These are phyloP conservation scores for Neospermospora avenae DNA, from an alignment of 2,329 filamentous ascomycete species.

Conservation along the genomic window DNA sequence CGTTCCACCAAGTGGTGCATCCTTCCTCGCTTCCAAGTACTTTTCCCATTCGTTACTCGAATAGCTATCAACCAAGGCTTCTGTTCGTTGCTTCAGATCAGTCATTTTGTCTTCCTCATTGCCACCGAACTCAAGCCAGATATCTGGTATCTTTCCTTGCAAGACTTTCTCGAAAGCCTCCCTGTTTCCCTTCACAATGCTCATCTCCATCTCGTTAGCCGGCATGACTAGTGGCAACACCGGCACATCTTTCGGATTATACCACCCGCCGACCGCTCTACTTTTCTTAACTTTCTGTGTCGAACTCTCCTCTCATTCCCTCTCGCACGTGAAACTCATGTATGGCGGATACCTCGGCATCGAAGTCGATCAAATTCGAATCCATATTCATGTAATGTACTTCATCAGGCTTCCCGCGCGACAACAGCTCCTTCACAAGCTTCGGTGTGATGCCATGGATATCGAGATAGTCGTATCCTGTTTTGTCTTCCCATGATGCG, in stretches of 20 bases:
- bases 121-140: neutral
- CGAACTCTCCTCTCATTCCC: neutral
- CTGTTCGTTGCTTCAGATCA: neutral
- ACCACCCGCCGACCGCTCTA: neutral
- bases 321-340: neutral
- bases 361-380: neutral
- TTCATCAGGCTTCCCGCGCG: neutral
- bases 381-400: neutral
- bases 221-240: neutral
- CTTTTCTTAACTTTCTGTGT: neutral
- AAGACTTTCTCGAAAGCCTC: neutral
- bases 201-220: neutral
- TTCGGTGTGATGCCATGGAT: neutral
- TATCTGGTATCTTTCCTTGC: neutral
- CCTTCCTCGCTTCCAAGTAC: neutral
- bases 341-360: neutral
- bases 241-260: neutral
- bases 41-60: neutral
- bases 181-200: neutral
- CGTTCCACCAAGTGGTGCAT: neutral
- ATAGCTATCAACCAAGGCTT: neutral
- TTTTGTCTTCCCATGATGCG: neutral
- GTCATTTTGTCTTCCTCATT: neutral
- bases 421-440: neutral
- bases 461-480: neutral